Conservation (phyloP, 176 grass and related monocot species). For the Ensete glaucum region DNA sequence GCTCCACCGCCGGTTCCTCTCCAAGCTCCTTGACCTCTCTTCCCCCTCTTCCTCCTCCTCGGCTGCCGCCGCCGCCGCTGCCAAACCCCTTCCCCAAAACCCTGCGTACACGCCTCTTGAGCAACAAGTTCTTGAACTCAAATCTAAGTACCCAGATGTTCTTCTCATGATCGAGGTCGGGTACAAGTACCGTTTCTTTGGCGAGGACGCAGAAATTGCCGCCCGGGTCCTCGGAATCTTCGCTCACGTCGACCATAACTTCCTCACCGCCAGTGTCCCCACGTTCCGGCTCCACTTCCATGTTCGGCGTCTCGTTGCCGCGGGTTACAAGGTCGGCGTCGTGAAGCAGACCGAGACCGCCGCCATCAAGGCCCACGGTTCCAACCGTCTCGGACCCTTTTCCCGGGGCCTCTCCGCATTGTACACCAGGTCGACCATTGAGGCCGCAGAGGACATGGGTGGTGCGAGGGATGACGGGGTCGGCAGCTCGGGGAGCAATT, state of each 20-base stretch:
- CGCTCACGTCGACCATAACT: slow-evolving; percentile 68
- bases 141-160: slow-evolving; percentile 51
- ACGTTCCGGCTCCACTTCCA: slow-evolving; percentile 81
- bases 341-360: slow-evolving; percentile 94
- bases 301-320: slow-evolving; percentile 65
- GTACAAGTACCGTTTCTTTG: slow-evolving; percentile 85
- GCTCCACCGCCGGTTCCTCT: slow-evolving; percentile 40
- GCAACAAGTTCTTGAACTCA: slow-evolving; percentile 71
- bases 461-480: slow-evolving; percentile 12
- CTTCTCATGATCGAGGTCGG: slow-evolving; percentile 92
- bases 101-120: slow-evolving; percentile 67
- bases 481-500: slow-evolving; percentile 36
- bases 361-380: slow-evolving; percentile 63
- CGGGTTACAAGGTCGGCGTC: slow-evolving; percentile 71
- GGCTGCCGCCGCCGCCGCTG: neutral
- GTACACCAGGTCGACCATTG: slow-evolving; percentile 89
- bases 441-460: slow-evolving; percentile 64
- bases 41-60: slow-evolving; percentile 8
- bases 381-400: slow-evolving; percentile 45
- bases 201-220: slow-evolving; percentile 69
- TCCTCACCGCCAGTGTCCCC: slow-evolving; percentile 79
- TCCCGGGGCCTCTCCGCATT: slow-evolving; percentile 48
- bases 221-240: slow-evolving; percentile 68
- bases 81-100: slow-evolving; percentile 12
- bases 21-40: slow-evolving; percentile 44